These are phyloP conservation scores for Xylariaceae sp. DNA, from an alignment of 2,329 filamentous ascomycete species.

Conservation along the genomic window DNA sequence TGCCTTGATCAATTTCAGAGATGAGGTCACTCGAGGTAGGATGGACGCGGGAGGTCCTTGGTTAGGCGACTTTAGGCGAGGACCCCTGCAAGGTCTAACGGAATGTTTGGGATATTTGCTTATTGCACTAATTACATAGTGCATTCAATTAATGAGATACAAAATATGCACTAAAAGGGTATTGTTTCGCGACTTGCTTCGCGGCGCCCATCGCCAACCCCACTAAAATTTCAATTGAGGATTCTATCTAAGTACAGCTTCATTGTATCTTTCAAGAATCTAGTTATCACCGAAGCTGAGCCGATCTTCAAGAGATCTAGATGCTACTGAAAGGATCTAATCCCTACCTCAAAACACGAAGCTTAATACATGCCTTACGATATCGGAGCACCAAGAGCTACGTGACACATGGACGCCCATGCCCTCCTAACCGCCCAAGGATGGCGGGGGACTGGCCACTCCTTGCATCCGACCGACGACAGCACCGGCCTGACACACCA, in stretches of 20 bases:
- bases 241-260: neutral
- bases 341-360: neutral
- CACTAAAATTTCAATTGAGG: conserved; percentile 22
- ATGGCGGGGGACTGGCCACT: conserved; percentile 85
- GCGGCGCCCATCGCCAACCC: neutral
- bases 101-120: too few relatives aligned
- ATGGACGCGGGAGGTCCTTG: too few relatives aligned
- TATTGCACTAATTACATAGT: too few relatives aligned
- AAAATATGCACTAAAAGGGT: neutral
- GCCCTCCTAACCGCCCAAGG: conserved; percentile 80
- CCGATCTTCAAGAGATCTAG: neutral
- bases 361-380: neutral
- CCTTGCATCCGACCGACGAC: conserved; percentile 71
- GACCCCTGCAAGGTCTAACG: too few relatives aligned
- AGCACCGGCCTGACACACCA: conserved; percentile 76
- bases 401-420: conserved; percentile 68
- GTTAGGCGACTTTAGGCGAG: too few relatives aligned
- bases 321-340: neutral
- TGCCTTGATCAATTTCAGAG: neutral
- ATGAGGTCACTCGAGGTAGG: neutral
- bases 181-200: neutral
- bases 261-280: neutral
- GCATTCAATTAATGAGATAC: too few relatives aligned
- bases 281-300: too few relatives aligned
- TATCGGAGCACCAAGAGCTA: neutral